These are phyloP conservation scores for Nevesoporus exiguus DNA, from an alignment of 768 basidiomycete species.

Conservation along the genomic window DNA sequence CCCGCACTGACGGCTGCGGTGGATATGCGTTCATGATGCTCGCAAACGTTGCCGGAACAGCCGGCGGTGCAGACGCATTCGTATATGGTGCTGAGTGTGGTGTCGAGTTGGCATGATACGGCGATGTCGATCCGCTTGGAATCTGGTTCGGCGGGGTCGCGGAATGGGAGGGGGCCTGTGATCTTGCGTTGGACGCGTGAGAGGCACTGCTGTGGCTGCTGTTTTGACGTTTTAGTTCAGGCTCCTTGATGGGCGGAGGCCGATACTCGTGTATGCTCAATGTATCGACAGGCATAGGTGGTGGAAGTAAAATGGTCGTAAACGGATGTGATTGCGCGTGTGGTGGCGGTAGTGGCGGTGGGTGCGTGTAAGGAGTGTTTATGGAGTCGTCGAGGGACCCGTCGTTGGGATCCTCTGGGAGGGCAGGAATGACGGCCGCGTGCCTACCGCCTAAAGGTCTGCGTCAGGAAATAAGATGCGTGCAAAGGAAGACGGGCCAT, in stretches of 20 bases:
- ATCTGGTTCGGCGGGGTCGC: constrained; percentile 26
- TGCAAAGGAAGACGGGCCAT: constrained; percentile 18
- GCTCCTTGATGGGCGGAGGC: constrained; percentile 23
- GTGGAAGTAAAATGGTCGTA: constrained; percentile 32
- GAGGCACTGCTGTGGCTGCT: constrained; percentile 2
- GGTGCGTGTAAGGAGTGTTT: background rate
- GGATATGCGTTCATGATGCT: constrained; percentile 73
- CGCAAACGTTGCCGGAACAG: constrained; percentile 55
- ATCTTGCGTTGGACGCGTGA: constrained; percentile 12
- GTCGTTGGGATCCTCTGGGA: constrained; percentile 57
- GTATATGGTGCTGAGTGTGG: constrained; percentile 13
- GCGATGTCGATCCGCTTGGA: constrained; percentile 20
- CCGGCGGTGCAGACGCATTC: constrained; percentile 19
- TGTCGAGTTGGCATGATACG: constrained; percentile 10
- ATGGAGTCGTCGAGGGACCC: constrained; percentile 24
- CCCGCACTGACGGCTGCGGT: constrained; percentile 25
- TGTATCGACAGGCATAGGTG: constrained; percentile 25
- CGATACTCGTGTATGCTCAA: constrained; percentile 33
- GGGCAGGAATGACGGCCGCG: constrained; percentile 75
- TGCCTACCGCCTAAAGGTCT: constrained; percentile 79
- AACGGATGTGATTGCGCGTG: constrained; percentile 25
- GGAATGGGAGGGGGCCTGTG: constrained; percentile 14
- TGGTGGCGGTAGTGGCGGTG: constrained; percentile 15
- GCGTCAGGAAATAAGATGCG: constrained; percentile 28
- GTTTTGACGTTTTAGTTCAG: constrained; percentile 19